Conservation (phyloP, 768 basidiomycete species). For the Pleurotus sapidus region DNA sequence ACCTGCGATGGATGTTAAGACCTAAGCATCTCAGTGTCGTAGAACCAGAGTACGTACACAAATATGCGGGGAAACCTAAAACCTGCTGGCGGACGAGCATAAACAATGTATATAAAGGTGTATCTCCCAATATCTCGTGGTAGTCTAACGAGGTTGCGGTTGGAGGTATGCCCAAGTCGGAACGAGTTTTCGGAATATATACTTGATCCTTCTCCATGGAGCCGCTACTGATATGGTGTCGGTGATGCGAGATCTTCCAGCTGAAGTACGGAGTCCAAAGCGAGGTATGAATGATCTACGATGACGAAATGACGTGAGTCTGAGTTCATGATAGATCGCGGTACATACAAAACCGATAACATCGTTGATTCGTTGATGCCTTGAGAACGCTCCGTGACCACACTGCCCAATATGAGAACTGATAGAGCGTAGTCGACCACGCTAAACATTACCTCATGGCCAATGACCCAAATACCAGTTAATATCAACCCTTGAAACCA, state of each 20-base stretch:
- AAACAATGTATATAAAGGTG: constrained; percentile 37
- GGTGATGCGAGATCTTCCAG: constrained; percentile 19
- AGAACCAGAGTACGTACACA: constrained; percentile 22
- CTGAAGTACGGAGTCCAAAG: constrained; percentile 9
- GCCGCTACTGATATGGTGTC: constrained; percentile 11
- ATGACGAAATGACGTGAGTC: background rate
- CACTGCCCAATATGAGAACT: background rate
- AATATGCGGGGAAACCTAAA: constrained; percentile 41
- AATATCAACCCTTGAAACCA: constrained; percentile 18
- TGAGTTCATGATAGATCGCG: background rate
- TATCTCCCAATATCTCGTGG: constrained; percentile 39
- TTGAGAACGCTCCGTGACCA: constrained; percentile 10
- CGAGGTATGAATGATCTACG: background rate
- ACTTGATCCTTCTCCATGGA: constrained; percentile 11
- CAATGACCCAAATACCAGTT: constrained; percentile 17
- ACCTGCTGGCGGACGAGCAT: constrained; percentile 38
- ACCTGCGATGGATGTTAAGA: constrained; percentile 20
- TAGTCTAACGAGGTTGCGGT: constrained; percentile 19
- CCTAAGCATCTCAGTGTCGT: background rate
- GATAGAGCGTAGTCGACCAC: too few species aligned
- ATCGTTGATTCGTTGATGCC: background rate
- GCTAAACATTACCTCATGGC: constrained; percentile 8
- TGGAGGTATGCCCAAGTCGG: constrained; percentile 30
- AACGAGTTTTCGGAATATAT: constrained; percentile 26
- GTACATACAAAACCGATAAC: constrained; percentile 8